These are phyloP conservation scores for Oryza meyeriana DNA, from an alignment of 176 grass and related monocot genomes.

Conservation along the genomic window DNA sequence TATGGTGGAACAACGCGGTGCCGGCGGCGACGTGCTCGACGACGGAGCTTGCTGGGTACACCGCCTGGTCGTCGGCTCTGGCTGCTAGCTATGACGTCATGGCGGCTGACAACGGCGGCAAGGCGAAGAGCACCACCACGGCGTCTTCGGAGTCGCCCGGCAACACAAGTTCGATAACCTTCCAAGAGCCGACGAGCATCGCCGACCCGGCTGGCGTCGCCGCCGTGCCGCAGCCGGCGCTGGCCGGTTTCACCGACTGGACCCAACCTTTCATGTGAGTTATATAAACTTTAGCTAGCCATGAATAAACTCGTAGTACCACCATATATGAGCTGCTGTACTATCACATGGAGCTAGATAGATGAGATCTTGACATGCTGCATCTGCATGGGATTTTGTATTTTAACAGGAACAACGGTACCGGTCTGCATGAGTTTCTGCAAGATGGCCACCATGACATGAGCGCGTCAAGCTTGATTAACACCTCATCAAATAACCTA, in stretches of 20 bases:
- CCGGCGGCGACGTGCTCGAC: conserved; percentile 41
- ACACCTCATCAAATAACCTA: conserved; percentile 38
- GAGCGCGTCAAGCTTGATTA: conserved; percentile 37
- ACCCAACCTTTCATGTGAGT: conserved; percentile 46
- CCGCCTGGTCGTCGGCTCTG: conserved; percentile 28
- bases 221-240: not conserved
- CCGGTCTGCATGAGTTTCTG: conserved; percentile 46
- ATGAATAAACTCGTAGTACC: not conserved
- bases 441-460: conserved; percentile 44
- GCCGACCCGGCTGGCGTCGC: not conserved
- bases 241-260: conserved; percentile 43
- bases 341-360: not conserved
- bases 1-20: conserved; percentile 42
- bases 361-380: not conserved
- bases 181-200: conserved; percentile 44
- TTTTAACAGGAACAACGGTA: conserved; percentile 12
- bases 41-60: conserved; percentile 36
- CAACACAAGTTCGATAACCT: conserved; percentile 51
- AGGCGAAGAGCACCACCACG: conserved; percentile 39
- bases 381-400: not conserved
- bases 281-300: not conserved
- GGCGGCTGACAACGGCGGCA: conserved; percentile 14
- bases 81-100: conserved; percentile 29
- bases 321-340: not conserved
- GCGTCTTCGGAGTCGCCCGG: conserved; percentile 55